Base-by-base conservation (phyloP, 352 stramenopile genomes). In the Phytophthora rubi region DNA sequence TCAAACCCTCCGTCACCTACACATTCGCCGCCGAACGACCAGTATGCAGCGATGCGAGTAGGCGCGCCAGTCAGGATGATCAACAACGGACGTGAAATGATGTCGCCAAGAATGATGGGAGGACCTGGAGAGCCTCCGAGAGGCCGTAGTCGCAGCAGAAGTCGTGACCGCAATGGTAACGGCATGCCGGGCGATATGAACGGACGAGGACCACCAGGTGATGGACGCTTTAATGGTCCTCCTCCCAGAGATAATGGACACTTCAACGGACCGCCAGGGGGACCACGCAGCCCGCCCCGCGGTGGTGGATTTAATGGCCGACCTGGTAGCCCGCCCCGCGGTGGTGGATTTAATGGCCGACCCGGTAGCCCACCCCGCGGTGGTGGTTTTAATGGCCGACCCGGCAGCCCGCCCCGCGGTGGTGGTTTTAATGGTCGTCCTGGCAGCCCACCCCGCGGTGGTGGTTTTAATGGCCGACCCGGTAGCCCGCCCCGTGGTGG, bases 141-240 rank as follows among this genome's bases (percentile, higher is more conserved):
- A 13, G 67, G 56, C 32, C 74, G 71, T 18, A 75, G 73, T 63
- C 76, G 76, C 32, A 81, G 76, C 48, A 70, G 73, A 75, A 88
- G 78, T 62, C 75, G 68, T 33, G 77, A 64, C 54, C 72, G 70
- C 15, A 57, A 66, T 16, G 68, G 71, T n/a, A 78, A 75, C 56
- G 62, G 72, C 16, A 72, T 66, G 28, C 66, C 67, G 32, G 70
- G 49, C 44, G 37, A 68, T 62, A 71, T 74, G 62, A 80, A 80
- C 30, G 65, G 64, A 55, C 62, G 48, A 48, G 56, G 56, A 28
- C 60, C 52, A n/a, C 62, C 65, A 66, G 70, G 62, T 52, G 68
- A 76, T 73, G 70, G 70, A 70, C 62, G 44, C 21, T 76, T 76
- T 64, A 44, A 76, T 65, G 70, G 52, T 1, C 68, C 59, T 1